These are phyloP conservation scores for Nannochloropsis oceanica DNA, from an alignment of 108 stramenopile genomes.

Conservation along the genomic window DNA sequence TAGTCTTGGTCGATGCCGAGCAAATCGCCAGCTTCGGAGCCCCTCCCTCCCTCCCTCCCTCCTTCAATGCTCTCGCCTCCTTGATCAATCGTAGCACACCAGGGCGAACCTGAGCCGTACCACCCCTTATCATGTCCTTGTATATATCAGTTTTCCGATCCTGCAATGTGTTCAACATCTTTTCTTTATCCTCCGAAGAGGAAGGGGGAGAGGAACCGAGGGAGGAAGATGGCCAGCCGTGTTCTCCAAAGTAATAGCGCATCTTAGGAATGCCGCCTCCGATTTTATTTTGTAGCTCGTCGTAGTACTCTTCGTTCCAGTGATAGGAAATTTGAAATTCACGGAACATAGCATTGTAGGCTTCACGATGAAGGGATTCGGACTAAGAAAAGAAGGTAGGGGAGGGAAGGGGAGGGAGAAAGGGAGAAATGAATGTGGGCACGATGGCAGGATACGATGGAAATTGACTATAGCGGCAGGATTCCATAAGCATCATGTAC, in stretches of 20 bases:
- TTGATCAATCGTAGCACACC: slow-evolving; percentile 19
- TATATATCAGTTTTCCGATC: slow-evolving; percentile 30
- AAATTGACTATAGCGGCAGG: not conserved
- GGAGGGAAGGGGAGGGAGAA: not conserved
- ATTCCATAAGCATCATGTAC: not conserved
- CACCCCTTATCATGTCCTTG: slow-evolving; percentile 15
- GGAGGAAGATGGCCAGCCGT: slow-evolving; percentile 22
- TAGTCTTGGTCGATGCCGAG: slow-evolving; percentile 24
- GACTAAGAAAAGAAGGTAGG: not conserved
- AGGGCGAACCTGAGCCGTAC: slow-evolving; percentile 20
- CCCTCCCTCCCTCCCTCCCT: not conserved
- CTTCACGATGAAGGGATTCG: slow-evolving; percentile 24
- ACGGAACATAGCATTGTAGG: slow-evolving; percentile 25
- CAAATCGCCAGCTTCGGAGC: slow-evolving; percentile 26
- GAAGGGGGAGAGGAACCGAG: slow-evolving; percentile 10
- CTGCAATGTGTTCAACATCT: slow-evolving; percentile 26
- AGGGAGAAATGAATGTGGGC: not conserved
- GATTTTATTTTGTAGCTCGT: slow-evolving; percentile 26
- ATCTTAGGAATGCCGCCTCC: slow-evolving; percentile 34
- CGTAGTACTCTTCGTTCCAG: slow-evolving; percentile 32
- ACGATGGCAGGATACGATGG: not conserved
- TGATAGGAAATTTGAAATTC: slow-evolving; percentile 19
- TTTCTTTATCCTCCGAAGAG: slow-evolving; percentile 1
- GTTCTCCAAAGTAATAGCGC: slow-evolving; percentile 28
- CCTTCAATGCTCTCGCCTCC: not conserved